Conservation (phyloP, 352 stramenopile genomes). For the Globisporangium nodosum region DNA sequence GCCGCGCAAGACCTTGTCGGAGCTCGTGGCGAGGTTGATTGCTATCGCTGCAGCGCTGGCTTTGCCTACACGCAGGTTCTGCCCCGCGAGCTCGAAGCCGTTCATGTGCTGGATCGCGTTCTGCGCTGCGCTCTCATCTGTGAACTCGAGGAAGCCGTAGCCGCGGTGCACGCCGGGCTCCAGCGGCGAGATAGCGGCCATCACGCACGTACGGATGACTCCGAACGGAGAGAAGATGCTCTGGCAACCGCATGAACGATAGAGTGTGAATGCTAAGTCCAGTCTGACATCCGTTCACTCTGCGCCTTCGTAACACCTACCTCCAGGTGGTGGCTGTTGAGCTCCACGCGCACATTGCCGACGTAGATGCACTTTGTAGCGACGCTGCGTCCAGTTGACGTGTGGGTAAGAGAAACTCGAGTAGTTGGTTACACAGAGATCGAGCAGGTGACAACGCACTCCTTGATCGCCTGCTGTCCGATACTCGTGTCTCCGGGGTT, state of each 20-base stretch:
- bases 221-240: slow-evolving; percentile 82
- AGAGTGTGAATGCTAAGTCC: not conserved
- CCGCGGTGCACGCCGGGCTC: slow-evolving; percentile 58
- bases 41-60: slow-evolving; percentile 57
- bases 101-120: slow-evolving; percentile 84
- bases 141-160: slow-evolving; percentile 74
- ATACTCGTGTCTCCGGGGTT: slow-evolving; percentile 60
- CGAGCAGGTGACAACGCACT: slow-evolving; percentile 19
- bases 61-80: slow-evolving; percentile 74
- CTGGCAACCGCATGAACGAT: slow-evolving; percentile 12
- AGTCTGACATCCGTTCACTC: not conserved
- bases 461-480: slow-evolving; percentile 71
- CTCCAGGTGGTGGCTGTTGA: slow-evolving; percentile 75
- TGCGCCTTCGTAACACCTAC: slow-evolving; percentile 13
- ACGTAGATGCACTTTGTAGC: slow-evolving; percentile 75
- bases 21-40: slow-evolving; percentile 60
- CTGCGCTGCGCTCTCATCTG: slow-evolving; percentile 43
- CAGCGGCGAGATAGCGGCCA: slow-evolving; percentile 48
- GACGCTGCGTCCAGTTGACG: slow-evolving; percentile 23
- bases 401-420: not conserved
- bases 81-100: slow-evolving; percentile 67
- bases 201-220: slow-evolving; percentile 56
- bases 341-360: slow-evolving; percentile 58
- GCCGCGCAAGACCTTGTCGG: slow-evolving; percentile 53
- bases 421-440: not conserved